Base-by-base conservation (phyloP, 1,284 basidiomycete genomes). In the Ceratobasidium sp. region DNA sequence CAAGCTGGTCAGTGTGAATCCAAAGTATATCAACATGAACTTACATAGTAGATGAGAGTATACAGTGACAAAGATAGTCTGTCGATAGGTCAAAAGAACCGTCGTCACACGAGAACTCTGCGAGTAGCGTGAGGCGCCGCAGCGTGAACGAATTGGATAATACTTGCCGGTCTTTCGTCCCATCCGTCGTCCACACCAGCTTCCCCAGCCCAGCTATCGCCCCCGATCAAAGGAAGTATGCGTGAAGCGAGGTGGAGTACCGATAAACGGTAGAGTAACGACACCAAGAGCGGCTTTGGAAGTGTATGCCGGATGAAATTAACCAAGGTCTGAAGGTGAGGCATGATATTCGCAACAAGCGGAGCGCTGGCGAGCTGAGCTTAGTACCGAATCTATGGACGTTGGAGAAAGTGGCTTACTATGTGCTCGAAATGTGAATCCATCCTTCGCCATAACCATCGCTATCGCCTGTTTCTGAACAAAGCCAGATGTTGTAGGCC, bases 211-310 rank as follows among this genome's bases (percentile, higher is more conserved):
- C 89, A 92, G 72, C 83, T 85, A 73, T 90, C 87, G n/a, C 84
- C 86, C 46, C 90, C 89, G 62, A 93, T 92, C 3, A 88, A 89
- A 16, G 90, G 90, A 42, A 93, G 79, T 70, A 96, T 92, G 52
- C 87, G 85, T 8, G 91, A 92, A 1, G 93, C 93, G 64, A 90
- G 81, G 73, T 95, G 91, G n/a, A 96, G 79, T 30, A 96, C 88
- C 8, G 85, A 80, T 19, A 95, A 81, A 42, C 94, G 87, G 77
- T 93, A 96, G 25, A 91, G 79, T 21, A 97, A 83, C 8, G 91
- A 89, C 47, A 93, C 83, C 2, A 96, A 80, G n/a, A 92, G 85
- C 3, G 90, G 90, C 73, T 90, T 91, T 2, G 91, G 91, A 8
- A 93, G 81, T 13, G 90, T 91, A 76, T 91, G 89, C 9, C 87